Base-by-base conservation (phyloP, 441 rosid genomes). In the Gossypium laxum region DNA sequence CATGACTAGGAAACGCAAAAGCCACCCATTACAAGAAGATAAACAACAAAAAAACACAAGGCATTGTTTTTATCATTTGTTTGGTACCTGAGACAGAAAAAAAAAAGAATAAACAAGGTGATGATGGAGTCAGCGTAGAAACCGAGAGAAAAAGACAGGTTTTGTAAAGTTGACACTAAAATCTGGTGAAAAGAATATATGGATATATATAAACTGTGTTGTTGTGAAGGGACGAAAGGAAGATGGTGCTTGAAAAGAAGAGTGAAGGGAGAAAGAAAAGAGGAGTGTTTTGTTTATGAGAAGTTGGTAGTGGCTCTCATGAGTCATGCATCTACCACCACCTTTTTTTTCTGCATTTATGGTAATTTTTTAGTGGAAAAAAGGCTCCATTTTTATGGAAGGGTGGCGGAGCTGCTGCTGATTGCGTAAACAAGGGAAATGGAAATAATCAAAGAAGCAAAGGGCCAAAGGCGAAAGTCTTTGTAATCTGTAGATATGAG, bases 301-400 rank as follows among this genome's bases (percentile, higher is more conserved):
- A 54, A 54, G 58, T 69, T 72, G 66, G 62, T 43, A 65, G 77
- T 68, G 82, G 78, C 80, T 86, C 83, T 51, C 56, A 15, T 15
- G 56, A 51, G 56, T 51, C 55, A 85, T 83, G 84, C 85, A 81
- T 82, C 84, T 71, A 82, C 86, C 85, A 82, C 83, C 86, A 78
- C 79, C 81, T 77, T 78, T 79, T 76, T 71, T 59, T 6, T 70
- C 7, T 52, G 54, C 50, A 28, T 45, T 7, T 4, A 7, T 58
- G 70, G 61, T 64, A 41, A 67, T 19, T 2, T 48, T 10, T 52
- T 32, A 32, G 52, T 52, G 62, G 30, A 32, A 52, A 18, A 51
- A 51, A 5, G 34, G 5, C 70, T 74, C 79, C 10, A 26, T 59
- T 63, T 69, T 66, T 19, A 8, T 4, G 68, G 26, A 43, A 75